Percentiles rank a stretch among this genome's conserved stretches.
These are phyloP conservation scores for Trametes punicea DNA, from an alignment of 768 basidiomycete species.

Conservation along the genomic window DNA sequence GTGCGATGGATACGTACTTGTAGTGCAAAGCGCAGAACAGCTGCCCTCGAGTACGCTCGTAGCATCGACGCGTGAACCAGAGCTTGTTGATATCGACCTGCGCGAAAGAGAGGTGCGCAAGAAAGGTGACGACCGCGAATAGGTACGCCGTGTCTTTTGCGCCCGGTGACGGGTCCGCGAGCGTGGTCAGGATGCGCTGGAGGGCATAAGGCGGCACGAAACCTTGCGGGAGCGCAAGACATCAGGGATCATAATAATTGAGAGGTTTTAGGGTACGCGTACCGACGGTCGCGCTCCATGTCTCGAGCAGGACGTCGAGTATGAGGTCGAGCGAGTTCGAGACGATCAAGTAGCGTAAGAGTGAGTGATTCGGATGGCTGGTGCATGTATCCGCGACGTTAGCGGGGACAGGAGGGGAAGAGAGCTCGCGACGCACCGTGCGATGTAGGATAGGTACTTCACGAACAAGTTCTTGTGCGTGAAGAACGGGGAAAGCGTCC, in stretches of 20 bases:
- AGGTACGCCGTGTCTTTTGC: slow-evolving; percentile 47
- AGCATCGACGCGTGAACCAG: slow-evolving; percentile 69
- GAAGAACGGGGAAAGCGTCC: slow-evolving; percentile 66
- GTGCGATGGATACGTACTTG: slow-evolving; percentile 34
- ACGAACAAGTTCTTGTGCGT: slow-evolving; percentile 63
- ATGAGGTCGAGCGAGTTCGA: slow-evolving; percentile 71
- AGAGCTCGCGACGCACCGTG: slow-evolving; percentile 30
- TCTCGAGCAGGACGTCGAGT: slow-evolving; percentile 52
- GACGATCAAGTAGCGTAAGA: slow-evolving; percentile 57
- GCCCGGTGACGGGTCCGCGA: slow-evolving; percentile 40
- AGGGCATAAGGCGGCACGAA: slow-evolving; percentile 67
- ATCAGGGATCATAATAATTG: slow-evolving; percentile 12
- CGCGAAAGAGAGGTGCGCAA: slow-evolving; percentile 64
- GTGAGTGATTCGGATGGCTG: slow-evolving; percentile 53
- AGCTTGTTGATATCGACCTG: slow-evolving; percentile 58
- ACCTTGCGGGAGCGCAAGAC: slow-evolving; percentile 34
- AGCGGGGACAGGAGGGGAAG: not conserved
- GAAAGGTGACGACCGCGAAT: slow-evolving; percentile 57
- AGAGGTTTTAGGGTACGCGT: not conserved
- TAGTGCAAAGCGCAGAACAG: slow-evolving; percentile 69
- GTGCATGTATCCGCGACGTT: not conserved
- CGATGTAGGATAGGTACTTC: slow-evolving; percentile 55
- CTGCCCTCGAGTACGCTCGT: slow-evolving; percentile 69
- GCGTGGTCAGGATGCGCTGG: slow-evolving; percentile 53
- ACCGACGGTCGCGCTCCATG: slow-evolving; percentile 57